Evolutionary conservation across 2,329 filamentous ascomycete species (phyloP), one percentile per base, ranked within the genome.

Genomic region (Anthostomella pinea): DNA sequence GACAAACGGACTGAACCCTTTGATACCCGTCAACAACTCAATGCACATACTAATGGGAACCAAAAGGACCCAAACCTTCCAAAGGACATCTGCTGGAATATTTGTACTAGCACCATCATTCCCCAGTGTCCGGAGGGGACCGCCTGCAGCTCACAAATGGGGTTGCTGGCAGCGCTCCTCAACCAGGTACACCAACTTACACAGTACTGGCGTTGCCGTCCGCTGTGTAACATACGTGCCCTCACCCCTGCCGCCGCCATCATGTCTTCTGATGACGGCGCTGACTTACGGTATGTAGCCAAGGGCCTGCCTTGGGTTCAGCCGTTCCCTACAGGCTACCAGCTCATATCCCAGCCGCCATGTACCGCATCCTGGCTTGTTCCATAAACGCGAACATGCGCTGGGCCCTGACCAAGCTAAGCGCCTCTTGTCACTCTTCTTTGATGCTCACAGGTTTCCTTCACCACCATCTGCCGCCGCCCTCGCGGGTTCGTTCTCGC

Each of bases 381-480:
- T 33, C 33, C 16, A 26, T 31, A 30, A 20, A 28, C 15, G 26
- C 25, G 18, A 35, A 27, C 25, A 27, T n/a, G n/a, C n/a, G n/a
- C n/a, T n/a, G n/a, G n/a, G n/a, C n/a, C n/a, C n/a, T 27, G 25
- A 27, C 13, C 25, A 27, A 15, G 13, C 11, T 15, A 15, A 27
- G 25, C 7, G 6, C 25, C 6, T 13, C 13, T 15, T 27, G 25
- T 27, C 25, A 13, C 21, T 22, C 21, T 22, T 22, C 7, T 11
- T 27, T 27, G 25, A 27, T 15, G 25, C 25, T 15, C 11, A 30
- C 28, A 19, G 35, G 35, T 30, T 38, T 35, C 30, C 24, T 22
- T 40, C 21, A 38, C 38, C 26, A 39, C 34, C 35, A 41, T 39
- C 40, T 29, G 31, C 30, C 31, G 39, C 35, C 33, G 39, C 32